Evolutionary conservation across 177 flowering plant genomes (phyloP).

Genomic region (Telopea speciosissima): DNA sequence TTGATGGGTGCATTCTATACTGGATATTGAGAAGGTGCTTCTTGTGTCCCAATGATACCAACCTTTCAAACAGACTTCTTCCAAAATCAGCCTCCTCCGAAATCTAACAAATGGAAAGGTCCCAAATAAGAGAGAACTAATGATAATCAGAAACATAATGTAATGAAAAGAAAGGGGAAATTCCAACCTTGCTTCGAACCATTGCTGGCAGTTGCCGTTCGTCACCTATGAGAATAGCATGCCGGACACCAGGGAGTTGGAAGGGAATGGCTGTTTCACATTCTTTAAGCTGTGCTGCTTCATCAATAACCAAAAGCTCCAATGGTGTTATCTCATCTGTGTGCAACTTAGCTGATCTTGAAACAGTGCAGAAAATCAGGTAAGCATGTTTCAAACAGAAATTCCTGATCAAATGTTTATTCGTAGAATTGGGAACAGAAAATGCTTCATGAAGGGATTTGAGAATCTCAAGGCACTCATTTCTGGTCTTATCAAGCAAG

Average conservation of each 20-base stretch:
- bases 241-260: neutral
- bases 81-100: neutral
- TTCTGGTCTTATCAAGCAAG: slow-evolving; percentile 4
- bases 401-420: neutral
- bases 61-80: slow-evolving; percentile 49
- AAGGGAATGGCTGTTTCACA: slow-evolving; percentile 2
- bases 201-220: neutral
- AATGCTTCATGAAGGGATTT: neutral
- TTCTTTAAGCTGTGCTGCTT: slow-evolving; percentile 16
- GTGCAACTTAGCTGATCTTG: slow-evolving; percentile 8
- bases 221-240: slow-evolving; percentile 3
- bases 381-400: slow-evolving; percentile 7
- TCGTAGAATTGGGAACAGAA: neutral
- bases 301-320: slow-evolving; percentile 15
- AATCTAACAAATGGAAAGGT: neutral
- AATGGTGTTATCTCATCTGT: neutral
- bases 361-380: slow-evolving; percentile 14
- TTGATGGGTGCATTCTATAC: slow-evolving; percentile 77
- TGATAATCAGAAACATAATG: neutral
- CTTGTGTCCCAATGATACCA: slow-evolving; percentile 25
- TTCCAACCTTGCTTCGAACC: neutral
- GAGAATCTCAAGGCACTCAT: slow-evolving; percentile 10
- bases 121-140: no score
- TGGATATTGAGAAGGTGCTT: slow-evolving; percentile 51
- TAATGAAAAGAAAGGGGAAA: neutral